Evolutionary conservation across 2,329 filamentous ascomycete species (phyloP).

Genomic region (Alternaria postmessia): DNA sequence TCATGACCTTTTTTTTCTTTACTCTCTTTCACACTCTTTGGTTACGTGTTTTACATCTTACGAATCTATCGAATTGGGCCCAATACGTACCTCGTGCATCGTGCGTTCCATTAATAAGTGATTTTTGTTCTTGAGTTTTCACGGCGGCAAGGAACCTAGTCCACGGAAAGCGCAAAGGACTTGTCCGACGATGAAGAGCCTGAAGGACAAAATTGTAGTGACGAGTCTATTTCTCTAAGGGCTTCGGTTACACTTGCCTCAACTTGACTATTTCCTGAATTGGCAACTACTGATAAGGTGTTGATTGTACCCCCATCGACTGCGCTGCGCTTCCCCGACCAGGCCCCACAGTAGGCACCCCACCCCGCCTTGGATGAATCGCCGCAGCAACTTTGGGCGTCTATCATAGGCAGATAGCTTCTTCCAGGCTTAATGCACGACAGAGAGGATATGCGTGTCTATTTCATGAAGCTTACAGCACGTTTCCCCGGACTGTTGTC

Average conservation of each 20-base stretch:
- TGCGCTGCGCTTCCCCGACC: neutral
- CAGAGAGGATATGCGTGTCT: neutral
- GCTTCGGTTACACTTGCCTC: neutral
- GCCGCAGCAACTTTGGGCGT: neutral
- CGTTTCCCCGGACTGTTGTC: no score
- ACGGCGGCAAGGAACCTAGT: neutral
- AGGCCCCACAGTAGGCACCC: neutral
- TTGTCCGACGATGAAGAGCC: no score
- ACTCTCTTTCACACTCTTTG: neutral
- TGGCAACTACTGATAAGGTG: neutral
- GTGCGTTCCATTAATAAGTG: neutral
- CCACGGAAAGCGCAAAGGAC: no score
- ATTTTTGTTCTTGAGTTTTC: neutral
- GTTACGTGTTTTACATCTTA: slow-evolving; percentile 1
- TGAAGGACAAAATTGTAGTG: no score
- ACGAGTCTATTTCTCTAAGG: no score
- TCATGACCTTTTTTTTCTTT: neutral
- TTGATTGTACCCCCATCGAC: neutral
- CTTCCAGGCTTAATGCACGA: neutral
- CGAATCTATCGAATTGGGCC: slow-evolving; percentile 1
- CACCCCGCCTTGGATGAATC: neutral
- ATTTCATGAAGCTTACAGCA: neutral
- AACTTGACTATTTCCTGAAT: neutral
- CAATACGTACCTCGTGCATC: neutral
- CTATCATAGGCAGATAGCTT: neutral